These are phyloP conservation scores for Echium plantagineum DNA, from an alignment of 257 asterid species.

Conservation along the genomic window DNA sequence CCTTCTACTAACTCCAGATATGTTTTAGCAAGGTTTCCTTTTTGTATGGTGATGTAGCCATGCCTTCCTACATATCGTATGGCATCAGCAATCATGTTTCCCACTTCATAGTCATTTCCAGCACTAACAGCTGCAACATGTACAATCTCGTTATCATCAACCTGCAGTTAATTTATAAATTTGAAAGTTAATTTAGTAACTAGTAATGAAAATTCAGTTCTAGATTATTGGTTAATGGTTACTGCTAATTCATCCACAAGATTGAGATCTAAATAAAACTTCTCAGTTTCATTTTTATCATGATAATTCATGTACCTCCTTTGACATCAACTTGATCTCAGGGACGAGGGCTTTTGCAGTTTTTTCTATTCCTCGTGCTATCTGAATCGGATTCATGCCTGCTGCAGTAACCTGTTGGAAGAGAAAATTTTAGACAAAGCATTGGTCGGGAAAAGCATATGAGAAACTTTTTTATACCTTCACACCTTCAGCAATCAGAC, in stretches of 20 bases:
- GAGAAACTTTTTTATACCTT: constrained; percentile 27
- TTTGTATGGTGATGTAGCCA: constrained; percentile 57
- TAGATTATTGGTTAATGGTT: not conserved
- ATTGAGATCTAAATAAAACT: not conserved
- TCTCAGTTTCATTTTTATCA: not conserved
- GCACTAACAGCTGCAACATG: constrained; percentile 91
- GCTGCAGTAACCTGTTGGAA: constrained; percentile 54
- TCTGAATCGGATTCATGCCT: constrained; percentile 69
- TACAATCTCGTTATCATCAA: constrained; percentile 68
- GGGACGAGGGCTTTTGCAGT: constrained; percentile 55
- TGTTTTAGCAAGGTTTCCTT: constrained; percentile 55
- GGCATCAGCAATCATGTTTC: constrained; percentile 65
- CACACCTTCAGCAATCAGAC: constrained; percentile 69
- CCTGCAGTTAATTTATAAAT: constrained; percentile 26
- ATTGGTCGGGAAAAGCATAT: not conserved
- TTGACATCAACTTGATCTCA: constrained; percentile 72
- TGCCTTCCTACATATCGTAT: constrained; percentile 49
- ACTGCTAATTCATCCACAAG: not conserved
- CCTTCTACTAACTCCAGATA: constrained; percentile 60
- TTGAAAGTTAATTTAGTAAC: constrained; percentile 1
- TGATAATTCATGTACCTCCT: constrained; percentile 32
- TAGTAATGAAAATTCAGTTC: not conserved
- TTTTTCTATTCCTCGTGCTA: constrained; percentile 70
- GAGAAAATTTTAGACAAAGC: constrained; percentile 5
- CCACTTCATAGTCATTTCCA: constrained; percentile 58